Conservation (phyloP, 495 filamentous ascomycete species). For the Tuber indicum region DNA sequence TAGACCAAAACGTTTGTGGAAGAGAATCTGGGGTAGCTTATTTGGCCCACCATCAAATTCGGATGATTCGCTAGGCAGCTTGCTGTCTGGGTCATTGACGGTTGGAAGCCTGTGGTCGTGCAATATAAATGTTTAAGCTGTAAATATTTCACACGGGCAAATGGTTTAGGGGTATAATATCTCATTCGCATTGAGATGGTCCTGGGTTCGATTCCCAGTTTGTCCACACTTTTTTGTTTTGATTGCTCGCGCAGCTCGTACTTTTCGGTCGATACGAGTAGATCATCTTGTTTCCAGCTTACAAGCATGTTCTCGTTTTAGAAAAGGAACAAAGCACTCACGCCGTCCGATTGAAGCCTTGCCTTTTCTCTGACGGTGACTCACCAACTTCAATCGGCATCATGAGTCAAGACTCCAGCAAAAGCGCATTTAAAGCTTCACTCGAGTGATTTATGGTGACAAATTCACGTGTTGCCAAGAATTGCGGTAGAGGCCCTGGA, state of each 20-base stretch:
- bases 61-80: too few relatives aligned
- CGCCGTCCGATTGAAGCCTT: not conserved
- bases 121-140: not conserved
- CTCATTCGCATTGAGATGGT: conserved; percentile 23
- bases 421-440: not conserved
- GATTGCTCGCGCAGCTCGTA: not conserved
- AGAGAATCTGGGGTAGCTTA: not conserved
- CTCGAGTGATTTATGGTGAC: not conserved
- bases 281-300: not conserved
- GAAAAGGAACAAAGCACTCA: not conserved
- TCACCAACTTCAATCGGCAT: not conserved
- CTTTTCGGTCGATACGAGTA: not conserved
- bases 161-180: conserved; percentile 26
- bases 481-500: not conserved
- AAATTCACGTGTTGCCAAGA: not conserved
- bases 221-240: conserved; percentile 13
- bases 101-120: not conserved
- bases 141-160: not conserved
- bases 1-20: not conserved
- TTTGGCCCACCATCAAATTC: not conserved
- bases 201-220: conserved; percentile 23
- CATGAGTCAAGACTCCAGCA: not conserved
- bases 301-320: not conserved
- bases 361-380: not conserved
- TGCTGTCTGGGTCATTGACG: too few relatives aligned